Percentiles rank a stretch among this genome's conserved stretches.
Conservation (phyloP, 1,139 yeast species). For the Yamadazyma sp. region DNA sequence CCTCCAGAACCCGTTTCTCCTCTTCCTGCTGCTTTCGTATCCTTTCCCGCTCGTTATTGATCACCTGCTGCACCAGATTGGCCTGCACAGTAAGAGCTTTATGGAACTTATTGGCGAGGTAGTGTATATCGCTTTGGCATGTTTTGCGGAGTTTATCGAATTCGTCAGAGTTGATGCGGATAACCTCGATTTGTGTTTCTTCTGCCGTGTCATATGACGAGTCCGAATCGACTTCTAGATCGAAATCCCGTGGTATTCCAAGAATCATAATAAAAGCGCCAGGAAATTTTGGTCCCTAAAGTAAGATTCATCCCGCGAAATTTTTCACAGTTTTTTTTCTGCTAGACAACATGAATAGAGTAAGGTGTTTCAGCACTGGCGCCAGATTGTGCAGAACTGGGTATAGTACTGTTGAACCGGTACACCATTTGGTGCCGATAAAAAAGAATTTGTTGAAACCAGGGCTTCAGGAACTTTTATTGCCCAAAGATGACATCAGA, state of each 20-base stretch:
- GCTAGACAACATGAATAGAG: constrained; percentile 11
- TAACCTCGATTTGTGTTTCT: not conserved
- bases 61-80: constrained; percentile 18
- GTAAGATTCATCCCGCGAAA: constrained; percentile 11
- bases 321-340: constrained; percentile 7
- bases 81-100: constrained; percentile 16
- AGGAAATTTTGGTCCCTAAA: constrained; percentile 5
- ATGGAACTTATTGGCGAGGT: constrained; percentile 9
- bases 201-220: not conserved
- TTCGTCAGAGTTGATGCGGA: constrained; percentile 4
- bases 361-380: constrained; percentile 16
- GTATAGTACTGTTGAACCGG: constrained; percentile 81
- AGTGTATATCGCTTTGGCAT: constrained; percentile 8
- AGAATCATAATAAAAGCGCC: constrained; percentile 29
- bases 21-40: constrained; percentile 17
- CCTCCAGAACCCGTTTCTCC: constrained; percentile 12
- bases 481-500: constrained; percentile 67
- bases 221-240: constrained; percentile 17
- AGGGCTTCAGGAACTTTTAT: constrained; percentile 62
- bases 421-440: constrained; percentile 82
- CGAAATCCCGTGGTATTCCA: constrained; percentile 28
- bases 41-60: constrained; percentile 16
- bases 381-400: constrained; percentile 56
- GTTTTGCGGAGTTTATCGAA: constrained; percentile 5
- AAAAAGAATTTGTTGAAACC: constrained; percentile 71